Evolutionary conservation across 83 land plant species (phyloP).

Genomic region (Picea engelmannii): DNA sequence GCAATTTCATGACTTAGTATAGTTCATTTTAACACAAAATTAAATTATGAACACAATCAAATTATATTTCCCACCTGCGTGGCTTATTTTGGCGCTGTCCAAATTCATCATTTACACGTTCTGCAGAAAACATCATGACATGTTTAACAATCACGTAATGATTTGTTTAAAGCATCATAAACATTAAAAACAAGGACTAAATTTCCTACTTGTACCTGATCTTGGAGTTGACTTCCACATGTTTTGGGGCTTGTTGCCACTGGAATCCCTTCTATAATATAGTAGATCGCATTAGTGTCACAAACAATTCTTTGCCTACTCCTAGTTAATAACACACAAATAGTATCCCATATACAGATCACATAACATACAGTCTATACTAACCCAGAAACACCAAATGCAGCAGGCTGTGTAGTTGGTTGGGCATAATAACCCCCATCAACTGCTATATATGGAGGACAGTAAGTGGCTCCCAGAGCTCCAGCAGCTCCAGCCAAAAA

Average conservation of each 20-base stretch:
- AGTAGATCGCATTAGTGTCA: neutral
- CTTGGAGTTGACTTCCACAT: conserved; percentile 11
- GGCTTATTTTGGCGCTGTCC: conserved; percentile 73
- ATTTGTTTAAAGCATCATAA: conserved; percentile 6
- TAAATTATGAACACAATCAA: neutral
- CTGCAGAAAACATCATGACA: conserved; percentile 20
- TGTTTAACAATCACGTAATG: neutral
- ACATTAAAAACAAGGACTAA: neutral
- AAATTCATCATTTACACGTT: conserved; percentile 50
- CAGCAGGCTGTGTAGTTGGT: conserved; percentile 38
- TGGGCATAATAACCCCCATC: conserved; percentile 53
- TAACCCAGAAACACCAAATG: conserved; percentile 30
- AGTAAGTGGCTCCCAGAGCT: conserved; percentile 48
- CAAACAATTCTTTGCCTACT: too few relatives aligned
- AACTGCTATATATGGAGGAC: conserved; percentile 45
- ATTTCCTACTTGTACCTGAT: conserved; percentile 3
- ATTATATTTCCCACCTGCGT: conserved; percentile 36
- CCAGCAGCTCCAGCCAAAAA: conserved; percentile 68
- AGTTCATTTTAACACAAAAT: neutral
- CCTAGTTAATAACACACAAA: neutral
- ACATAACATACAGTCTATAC: conserved; percentile 5
- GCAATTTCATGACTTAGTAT: too few relatives aligned
- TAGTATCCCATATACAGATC: neutral
- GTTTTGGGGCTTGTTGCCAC: neutral
- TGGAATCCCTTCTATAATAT: conserved; percentile 18